Conservation (phyloP, 805 yeast species). For the Yarrowia sp. region DNA sequence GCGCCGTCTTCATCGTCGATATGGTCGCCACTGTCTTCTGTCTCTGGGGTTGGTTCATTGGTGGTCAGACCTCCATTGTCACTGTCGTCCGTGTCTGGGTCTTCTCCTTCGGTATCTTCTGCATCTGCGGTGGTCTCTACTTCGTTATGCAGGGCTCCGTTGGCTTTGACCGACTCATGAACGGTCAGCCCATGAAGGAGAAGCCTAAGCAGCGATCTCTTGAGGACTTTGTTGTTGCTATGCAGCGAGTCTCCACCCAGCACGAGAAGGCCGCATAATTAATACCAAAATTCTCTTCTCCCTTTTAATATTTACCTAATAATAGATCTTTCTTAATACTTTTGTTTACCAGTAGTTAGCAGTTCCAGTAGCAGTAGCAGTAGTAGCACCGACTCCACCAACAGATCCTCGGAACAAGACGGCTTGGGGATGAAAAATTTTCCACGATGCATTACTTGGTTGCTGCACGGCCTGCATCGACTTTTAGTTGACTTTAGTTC, state of each 20-base stretch:
- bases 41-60: conserved; percentile 96
- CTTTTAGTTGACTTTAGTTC: not conserved
- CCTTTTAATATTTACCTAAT: conserved; percentile 26
- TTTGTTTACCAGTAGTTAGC: not conserved
- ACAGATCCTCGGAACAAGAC: no score
- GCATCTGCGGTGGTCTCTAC: conserved; percentile 94
- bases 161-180: conserved; percentile 54
- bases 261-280: conserved; percentile 53
- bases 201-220: conserved; percentile 48
- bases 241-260: conserved; percentile 66
- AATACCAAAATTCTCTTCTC: conserved; percentile 27
- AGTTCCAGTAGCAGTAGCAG: no score
- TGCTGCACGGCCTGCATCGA: not conserved
- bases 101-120: conserved; percentile 96
- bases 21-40: conserved; percentile 89
- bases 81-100: conserved; percentile 92
- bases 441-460: not conserved
- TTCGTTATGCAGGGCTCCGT: conserved; percentile 72
- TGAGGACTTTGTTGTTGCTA: conserved; percentile 60
- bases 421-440: not conserved
- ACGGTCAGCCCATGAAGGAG: conserved; percentile 49
- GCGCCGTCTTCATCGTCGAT: conserved; percentile 90
- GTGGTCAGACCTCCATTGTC: conserved; percentile 94
- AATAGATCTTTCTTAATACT: conserved; percentile 21
- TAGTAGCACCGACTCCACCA: no score